Conservation (phyloP, 1,284 basidiomycete species). For the Ustilago shanxiensis region DNA sequence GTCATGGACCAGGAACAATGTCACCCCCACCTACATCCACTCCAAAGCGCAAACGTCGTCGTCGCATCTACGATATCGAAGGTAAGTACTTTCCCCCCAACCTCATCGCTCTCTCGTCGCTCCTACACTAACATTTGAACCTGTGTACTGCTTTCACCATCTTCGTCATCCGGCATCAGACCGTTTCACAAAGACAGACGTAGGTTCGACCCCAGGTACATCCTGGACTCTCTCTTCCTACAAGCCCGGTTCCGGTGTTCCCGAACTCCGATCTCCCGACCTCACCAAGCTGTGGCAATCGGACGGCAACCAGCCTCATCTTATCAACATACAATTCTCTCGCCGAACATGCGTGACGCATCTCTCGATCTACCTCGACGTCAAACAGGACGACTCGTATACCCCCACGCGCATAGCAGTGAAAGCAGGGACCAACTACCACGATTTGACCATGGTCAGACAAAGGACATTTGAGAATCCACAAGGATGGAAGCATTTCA, state of each 20-base stretch:
- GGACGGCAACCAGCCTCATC: slow-evolving; percentile 97
- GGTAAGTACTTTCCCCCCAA: slow-evolving; percentile 11
- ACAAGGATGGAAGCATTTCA: slow-evolving; percentile 93
- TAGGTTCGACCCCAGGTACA: slow-evolving; percentile 72
- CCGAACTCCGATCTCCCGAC: slow-evolving; percentile 88
- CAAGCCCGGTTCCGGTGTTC: slow-evolving; percentile 95
- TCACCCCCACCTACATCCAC: slow-evolving; percentile 8
- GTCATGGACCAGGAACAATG: not conserved
- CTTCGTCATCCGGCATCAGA: slow-evolving; percentile 29
- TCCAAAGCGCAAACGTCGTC: slow-evolving; percentile 20
- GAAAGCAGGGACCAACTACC: slow-evolving; percentile 89
- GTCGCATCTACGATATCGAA: slow-evolving; percentile 40
- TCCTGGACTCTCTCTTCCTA: slow-evolving; percentile 97
- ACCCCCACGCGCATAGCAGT: slow-evolving; percentile 92
- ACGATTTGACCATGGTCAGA: slow-evolving; percentile 86
- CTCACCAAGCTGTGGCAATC: slow-evolving; percentile 98
- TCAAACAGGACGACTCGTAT: slow-evolving; percentile 92
- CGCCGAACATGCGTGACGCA: slow-evolving; percentile 88
- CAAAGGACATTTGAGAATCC: slow-evolving; percentile 72
- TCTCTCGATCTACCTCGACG: slow-evolving; percentile 89
- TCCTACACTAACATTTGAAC: not conserved
- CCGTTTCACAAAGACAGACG: slow-evolving; percentile 59
- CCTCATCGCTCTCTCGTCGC: not conserved
- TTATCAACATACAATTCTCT: slow-evolving; percentile 92
- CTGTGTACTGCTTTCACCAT: not conserved